Percentiles rank a stretch among this genome's conserved stretches.
Evolutionary conservation across 495 filamentous ascomycete genomes (phyloP).

Genomic region (Tetracladium setigerum): DNA sequence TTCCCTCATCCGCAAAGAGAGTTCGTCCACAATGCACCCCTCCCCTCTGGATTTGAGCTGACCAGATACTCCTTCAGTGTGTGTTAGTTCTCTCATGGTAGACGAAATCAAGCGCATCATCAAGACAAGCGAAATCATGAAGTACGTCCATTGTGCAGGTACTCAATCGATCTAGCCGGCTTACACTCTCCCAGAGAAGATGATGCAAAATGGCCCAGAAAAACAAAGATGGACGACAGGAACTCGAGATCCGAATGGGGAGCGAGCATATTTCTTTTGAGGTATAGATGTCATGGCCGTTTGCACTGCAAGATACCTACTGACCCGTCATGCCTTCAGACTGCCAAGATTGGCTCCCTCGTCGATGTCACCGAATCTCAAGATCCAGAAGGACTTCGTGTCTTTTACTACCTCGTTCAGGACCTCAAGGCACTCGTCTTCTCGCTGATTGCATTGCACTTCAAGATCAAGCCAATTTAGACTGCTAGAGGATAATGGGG

Average conservation of each 20-base stretch:
- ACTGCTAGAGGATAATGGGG: neutral
- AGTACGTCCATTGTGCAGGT: slow-evolving; percentile 43
- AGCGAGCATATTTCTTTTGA: slow-evolving; percentile 98
- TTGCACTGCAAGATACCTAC: neutral
- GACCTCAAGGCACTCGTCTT: slow-evolving; percentile 97
- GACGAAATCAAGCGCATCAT: slow-evolving; percentile 95
- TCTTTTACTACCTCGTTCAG: slow-evolving; percentile 99
- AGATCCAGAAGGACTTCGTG: slow-evolving; percentile 91
- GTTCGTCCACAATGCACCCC: slow-evolving; percentile 45
- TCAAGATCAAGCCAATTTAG: slow-evolving; percentile 94
- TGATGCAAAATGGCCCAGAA: slow-evolving; percentile 99
- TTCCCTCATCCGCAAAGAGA: slow-evolving; percentile 98
- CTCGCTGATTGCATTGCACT: slow-evolving; percentile 91
- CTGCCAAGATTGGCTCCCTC: slow-evolving; percentile 95
- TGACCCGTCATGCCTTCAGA: slow-evolving; percentile 42
- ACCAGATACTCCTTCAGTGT: slow-evolving; percentile 55
- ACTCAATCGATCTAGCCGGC: neutral
- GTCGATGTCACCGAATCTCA: slow-evolving; percentile 94
- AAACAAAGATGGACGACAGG: slow-evolving; percentile 97
- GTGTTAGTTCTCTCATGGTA: slow-evolving; percentile 86
- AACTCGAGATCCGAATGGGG: slow-evolving; percentile 90
- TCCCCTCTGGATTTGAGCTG: slow-evolving; percentile 1
- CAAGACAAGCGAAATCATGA: slow-evolving; percentile 97
- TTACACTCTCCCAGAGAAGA: slow-evolving; percentile 63
- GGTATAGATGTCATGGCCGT: slow-evolving; percentile 36